Evolutionary conservation across 352 stramenopile species (phyloP).

Genomic region (Globisporangium radiosum): DNA sequence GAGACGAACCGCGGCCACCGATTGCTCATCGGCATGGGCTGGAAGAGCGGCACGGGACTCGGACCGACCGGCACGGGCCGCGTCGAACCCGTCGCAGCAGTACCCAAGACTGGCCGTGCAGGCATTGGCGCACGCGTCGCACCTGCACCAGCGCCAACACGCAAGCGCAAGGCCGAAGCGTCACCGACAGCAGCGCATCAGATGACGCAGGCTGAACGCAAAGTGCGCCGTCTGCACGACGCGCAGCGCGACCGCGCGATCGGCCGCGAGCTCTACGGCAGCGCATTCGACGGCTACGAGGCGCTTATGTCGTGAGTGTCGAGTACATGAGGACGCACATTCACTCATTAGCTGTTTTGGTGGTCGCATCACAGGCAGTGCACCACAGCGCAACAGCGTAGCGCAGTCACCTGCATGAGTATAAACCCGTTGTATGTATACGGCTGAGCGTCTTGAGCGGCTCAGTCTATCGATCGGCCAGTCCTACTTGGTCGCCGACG

Average conservation of each 20-base stretch:
- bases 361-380: too few species aligned
- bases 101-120: slow-evolving; percentile 45
- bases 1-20: slow-evolving; percentile 64
- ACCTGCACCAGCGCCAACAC: slow-evolving; percentile 29
- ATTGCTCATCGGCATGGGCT: slow-evolving; percentile 52
- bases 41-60: slow-evolving; percentile 36
- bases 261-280: slow-evolving; percentile 36
- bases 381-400: too few species aligned
- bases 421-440: too few species aligned
- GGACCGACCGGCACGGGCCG: slow-evolving; percentile 26
- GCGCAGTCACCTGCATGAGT: too few species aligned
- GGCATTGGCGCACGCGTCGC: slow-evolving; percentile 34
- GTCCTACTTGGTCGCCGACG: slow-evolving; percentile 16
- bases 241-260: slow-evolving; percentile 34
- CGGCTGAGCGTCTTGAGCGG: too few species aligned
- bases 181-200: slow-evolving; percentile 3
- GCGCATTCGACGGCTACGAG: slow-evolving; percentile 52
- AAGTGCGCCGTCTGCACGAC: slow-evolving; percentile 31
- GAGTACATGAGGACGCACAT: too few species aligned
- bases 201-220: slow-evolving; percentile 22
- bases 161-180: slow-evolving; percentile 32
- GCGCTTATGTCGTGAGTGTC: slow-evolving; percentile 10
- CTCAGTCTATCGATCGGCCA: neutral
- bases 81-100: slow-evolving; percentile 39
- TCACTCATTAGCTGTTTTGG: too few species aligned